Evolutionary conservation across 1,284 basidiomycete genomes (phyloP), one percentile per base, ranked within the genome.

Genomic region (Xanthoconium separans): DNA sequence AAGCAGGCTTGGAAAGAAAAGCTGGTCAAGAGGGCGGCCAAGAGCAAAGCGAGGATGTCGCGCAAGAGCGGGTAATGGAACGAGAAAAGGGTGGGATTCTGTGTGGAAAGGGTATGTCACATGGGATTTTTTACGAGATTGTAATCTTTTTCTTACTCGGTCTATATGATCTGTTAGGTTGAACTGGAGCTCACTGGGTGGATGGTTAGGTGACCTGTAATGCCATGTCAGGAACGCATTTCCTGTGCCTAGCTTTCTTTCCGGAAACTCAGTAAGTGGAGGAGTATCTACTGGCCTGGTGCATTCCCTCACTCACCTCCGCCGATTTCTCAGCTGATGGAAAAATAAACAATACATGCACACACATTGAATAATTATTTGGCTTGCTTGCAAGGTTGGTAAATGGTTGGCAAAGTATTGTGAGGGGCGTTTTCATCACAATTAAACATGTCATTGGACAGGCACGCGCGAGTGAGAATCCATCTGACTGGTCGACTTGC

Each of bases 1-100:
- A 91, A 89, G 69, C 73, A 73, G 59, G 70, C 73, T 55, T 71
- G 81, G 59, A 72, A 77, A 59, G 80, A 83, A 64, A 77, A 80
- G 65, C 77, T 79, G 59, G 70, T 73, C 12, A 73, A 65, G 57
- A 65, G 77, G 51, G 69, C 67, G 54, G 65, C 70, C 27, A 70
- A 68, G 55, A 51, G 58, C 27, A 65, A 57, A 51, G 65, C 65
- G 40, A 67, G 61, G 58, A 39, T 69, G 20, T 57, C 63, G 36
- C 68, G 63, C 34, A 68, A 57, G 53, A 51, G 46, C 44, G 53
- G 47, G 33, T 64, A 50, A 65, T 20, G 46, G 40, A 37, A 12
- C 37, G 41, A 48, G 37, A 16, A 43, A 5, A 34, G 18, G 31
- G 22, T 24, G 18, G 22, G 18, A 42, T 42, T 29, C 20, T 41